Evolutionary conservation across 2,329 filamentous ascomycete species (phyloP), one percentile per base, ranked within the genome.

Genomic region (Fonsecaea monophora): DNA sequence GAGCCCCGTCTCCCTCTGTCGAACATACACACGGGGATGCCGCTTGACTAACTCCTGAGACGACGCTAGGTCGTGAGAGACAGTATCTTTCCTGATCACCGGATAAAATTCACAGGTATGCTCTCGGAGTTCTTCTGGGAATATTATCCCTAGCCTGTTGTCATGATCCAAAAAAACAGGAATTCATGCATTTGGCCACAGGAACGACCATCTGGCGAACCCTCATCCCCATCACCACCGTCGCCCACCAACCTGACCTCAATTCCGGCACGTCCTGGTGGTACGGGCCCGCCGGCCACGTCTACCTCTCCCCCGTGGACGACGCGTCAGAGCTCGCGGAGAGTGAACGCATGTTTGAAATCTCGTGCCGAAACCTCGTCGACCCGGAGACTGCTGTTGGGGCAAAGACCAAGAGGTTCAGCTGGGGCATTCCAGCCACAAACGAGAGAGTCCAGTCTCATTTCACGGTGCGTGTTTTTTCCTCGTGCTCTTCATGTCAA

Each of bases 161-260:
- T 25, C 25, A 25, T 25, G 25, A 25, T 25, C 25, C 25, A 2
- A 25, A 25, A 25, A 1, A 25, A 2, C 25, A 25, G 25, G 25
- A 2, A 25, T 25, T 25, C 25, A 25, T 2, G 25, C 2, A 25
- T 2, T 25, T 25, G 25, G 25, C 25, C 25, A 25, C 25, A 25
- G 25, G 82, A 0, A 83, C 79, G 1, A 83, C 80, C 1, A 83
- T 83, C 54, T 85, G 80, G 78, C 80, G 82, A 2, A 75, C 78
- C 0, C 70, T 84, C 7, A 73, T 84, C 4, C 78, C 80, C 0
- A 75, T 74, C 54, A 77, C 74, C 42, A 73, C 68, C 53, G 76
- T 80, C 21, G 75, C 69, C 55, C 74, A 79, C 45, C 74, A 74
- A 45, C 74, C 61, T 42, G 74, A 70, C 71, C 79, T 75, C 70